Evolutionary conservation across 2,329 filamentous ascomycete species (phyloP), one percentile per base, ranked within the genome.

Genomic region (Paecilomyces dactylethromorphus): DNA sequence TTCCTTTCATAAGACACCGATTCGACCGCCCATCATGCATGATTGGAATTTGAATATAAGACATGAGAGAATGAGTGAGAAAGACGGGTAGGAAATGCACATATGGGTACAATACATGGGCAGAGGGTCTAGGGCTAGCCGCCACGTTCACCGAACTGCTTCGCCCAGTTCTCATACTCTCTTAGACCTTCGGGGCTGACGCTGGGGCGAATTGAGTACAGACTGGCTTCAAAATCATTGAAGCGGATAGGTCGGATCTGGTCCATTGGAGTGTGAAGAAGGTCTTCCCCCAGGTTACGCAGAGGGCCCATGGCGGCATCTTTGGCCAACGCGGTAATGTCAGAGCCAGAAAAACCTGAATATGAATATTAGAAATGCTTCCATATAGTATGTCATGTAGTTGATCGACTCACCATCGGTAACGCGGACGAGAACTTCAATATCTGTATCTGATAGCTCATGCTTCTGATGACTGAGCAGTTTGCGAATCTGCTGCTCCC

Each of bases 281-380:
- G 78, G 49, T 89, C 91, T 72, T 97, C 94, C 26, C 94, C 94
- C 2, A 97, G 80, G 56, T 91, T 93, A 32, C 94, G 85, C 12
- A 99, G 79, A 0, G 94, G 94, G 0, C 94, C 93, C 94, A 99
- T 99, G 2, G 94, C 94, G 8, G 94, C 94, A 71, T 99, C 94
- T 76, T 99, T 99, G 7, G 94, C 94, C 8, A 99, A 80, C 1
- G 94, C 92, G 22, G 94, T 97, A 64, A 99, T 96, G 69, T 99
- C 94, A 1, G 92, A 96, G 52, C 94, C 94, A 8, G 92, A 97
- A 76, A 96, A 99, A n/a, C 92, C 92, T 97, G 64, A 21, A n/a
- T 10, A 52, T 65, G 32, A 50, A 3, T 53, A 51, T 54, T 31
- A 15, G 51, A n/a, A 15, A 33, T 10, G 15, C 15, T 32, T 11